Conservation (phyloP, 1,284 basidiomycete genomes). For the Ustilago xerochloae region DNA sequence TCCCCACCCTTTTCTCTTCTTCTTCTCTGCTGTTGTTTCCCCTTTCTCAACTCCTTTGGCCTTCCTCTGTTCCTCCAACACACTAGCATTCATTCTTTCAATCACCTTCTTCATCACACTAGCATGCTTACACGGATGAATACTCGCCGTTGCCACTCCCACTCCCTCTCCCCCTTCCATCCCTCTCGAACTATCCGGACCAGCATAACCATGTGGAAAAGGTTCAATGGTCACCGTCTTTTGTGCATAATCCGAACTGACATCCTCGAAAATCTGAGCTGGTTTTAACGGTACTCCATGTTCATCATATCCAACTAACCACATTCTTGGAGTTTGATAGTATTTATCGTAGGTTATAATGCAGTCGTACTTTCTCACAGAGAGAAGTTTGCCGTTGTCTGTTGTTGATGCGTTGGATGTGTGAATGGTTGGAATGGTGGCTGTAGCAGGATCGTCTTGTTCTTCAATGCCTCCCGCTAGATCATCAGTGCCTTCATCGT, state of each 20-base stretch:
- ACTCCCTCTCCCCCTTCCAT: conserved; percentile 12
- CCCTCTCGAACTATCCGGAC: conserved; percentile 32
- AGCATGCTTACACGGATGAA: conserved; percentile 98
- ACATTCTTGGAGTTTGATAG: conserved; percentile 65
- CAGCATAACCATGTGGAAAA: conserved; percentile 88
- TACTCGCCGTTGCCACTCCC: conserved; percentile 72
- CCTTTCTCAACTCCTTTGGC: conserved; percentile 35
- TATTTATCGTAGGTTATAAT: conserved; percentile 98
- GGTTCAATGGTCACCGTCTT: conserved; percentile 99
- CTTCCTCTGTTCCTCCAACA: conserved; percentile 70
- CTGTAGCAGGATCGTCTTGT: conserved; percentile 62
- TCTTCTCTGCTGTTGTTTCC: conserved; percentile 69
- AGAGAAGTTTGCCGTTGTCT: conserved; percentile 77
- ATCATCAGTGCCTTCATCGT: conserved; percentile 58
- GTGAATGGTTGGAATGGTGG: conserved; percentile 41
- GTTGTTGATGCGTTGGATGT: conserved; percentile 67
- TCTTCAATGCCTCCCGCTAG: conserved; percentile 59
- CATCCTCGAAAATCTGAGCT: conserved; percentile 94
- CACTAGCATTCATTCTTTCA: conserved; percentile 86
- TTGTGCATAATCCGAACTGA: conserved; percentile 95
- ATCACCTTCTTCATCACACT: conserved; percentile 99
- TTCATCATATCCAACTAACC: conserved; percentile 67
- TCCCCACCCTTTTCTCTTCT: conserved; percentile 82
- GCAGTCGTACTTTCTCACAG: conserved; percentile 98
- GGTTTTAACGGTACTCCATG: conserved; percentile 71